phyloP scores from a whole-genome alignment of 345 rosid genomes.

The Leavenworthia alabamica region DNA sequence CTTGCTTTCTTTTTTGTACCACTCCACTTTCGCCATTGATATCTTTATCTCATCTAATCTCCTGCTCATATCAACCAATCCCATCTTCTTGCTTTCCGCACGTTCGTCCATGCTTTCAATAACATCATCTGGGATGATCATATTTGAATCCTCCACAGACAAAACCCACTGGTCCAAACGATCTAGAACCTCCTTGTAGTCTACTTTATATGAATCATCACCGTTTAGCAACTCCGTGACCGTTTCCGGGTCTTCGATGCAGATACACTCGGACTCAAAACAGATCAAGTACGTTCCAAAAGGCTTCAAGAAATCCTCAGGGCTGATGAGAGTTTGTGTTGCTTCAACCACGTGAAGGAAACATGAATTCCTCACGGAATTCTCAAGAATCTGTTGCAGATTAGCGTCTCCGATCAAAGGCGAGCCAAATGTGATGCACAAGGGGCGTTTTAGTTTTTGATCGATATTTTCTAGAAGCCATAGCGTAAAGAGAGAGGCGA shows the following conservation, averaged over 20 bases:
- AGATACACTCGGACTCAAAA: conserved; percentile 31
- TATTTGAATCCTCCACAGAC: neutral
- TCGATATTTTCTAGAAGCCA: conserved; percentile 44
- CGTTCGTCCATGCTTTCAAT: conserved; percentile 20
- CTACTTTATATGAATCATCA: neutral
- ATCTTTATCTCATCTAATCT: conserved; percentile 39
- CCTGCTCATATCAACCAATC: conserved; percentile 13
- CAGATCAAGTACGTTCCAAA: conserved; percentile 54
- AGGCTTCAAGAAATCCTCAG: conserved; percentile 30
- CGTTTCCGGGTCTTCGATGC: conserved; percentile 44
- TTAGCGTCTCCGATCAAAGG: conserved; percentile 44
- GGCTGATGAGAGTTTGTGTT: neutral
- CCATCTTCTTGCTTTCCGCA: conserved; percentile 15
- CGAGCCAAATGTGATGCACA: conserved; percentile 70
- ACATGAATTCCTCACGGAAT: conserved; percentile 40
- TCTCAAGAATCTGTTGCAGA: conserved; percentile 34
- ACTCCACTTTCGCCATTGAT: conserved; percentile 42
- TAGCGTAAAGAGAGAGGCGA: conserved; percentile 65
- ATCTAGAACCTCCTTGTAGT: conserved; percentile 7
- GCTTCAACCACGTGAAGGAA: conserved; percentile 43
- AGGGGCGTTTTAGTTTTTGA: conserved; percentile 23
- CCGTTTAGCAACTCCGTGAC: conserved; percentile 21
- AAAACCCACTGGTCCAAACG: neutral
- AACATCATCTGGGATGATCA: neutral
- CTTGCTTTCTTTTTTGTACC: conserved; percentile 52